Evolutionary conservation across 331 rosid species (phyloP).

Genomic region (Spiraea crenata): DNA sequence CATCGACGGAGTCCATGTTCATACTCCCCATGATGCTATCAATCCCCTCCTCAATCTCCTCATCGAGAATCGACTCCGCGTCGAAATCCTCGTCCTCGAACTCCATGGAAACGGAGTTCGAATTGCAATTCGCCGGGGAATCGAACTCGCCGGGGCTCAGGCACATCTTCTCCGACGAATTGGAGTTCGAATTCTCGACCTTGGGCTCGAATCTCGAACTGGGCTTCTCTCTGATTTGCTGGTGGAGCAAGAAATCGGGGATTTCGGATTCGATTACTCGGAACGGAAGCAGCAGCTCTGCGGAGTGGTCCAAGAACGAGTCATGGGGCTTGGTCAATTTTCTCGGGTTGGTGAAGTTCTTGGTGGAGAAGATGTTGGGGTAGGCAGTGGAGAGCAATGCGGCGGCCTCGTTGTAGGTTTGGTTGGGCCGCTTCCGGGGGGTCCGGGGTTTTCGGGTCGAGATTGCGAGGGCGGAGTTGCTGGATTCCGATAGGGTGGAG

Average conservation of each 20-base stretch:
- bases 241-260: constrained; percentile 48
- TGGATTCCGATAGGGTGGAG: constrained; percentile 79
- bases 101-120: constrained; percentile 29
- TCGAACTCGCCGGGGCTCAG: constrained; percentile 73
- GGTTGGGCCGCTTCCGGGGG: constrained; percentile 90
- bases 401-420: constrained; percentile 90
- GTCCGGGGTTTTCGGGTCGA: constrained; percentile 75
- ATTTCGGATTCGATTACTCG: constrained; percentile 35
- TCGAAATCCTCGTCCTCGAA: constrained; percentile 58
- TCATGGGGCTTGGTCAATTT: constrained; percentile 40
- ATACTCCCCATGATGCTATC: constrained; percentile 86
- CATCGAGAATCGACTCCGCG: constrained; percentile 84
- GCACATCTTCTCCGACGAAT: constrained; percentile 37
- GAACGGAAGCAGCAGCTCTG: constrained; percentile 63
- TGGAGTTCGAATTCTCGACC: constrained; percentile 14
- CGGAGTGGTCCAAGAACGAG: constrained; percentile 36
- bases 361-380: constrained; percentile 74
- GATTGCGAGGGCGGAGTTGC: constrained; percentile 65
- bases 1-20: constrained; percentile 17
- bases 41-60: constrained; percentile 80
- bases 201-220: constrained; percentile 38
- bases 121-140: constrained; percentile 41
- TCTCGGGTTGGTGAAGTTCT: constrained; percentile 35
- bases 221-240: constrained; percentile 31
- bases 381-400: constrained; percentile 79